phyloP scores from a whole-genome alignment of 164 flowering plant species.

The Macadamia integrifolia region DNA sequence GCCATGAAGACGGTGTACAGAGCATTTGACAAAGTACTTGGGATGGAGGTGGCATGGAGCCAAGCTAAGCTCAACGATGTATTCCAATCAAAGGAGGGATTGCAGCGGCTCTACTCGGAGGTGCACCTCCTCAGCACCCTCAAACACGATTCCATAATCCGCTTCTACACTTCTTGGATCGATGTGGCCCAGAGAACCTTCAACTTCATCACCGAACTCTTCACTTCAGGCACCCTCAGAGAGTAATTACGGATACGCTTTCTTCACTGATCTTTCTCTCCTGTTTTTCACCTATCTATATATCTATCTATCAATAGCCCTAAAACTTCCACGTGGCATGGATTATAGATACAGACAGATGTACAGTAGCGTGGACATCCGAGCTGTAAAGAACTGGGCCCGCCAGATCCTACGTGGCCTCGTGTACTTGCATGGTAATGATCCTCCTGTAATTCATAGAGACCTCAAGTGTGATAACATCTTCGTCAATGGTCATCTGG shows the following conservation, averaged over 20 bases:
- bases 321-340: not conserved
- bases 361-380: slow-evolving; percentile 49
- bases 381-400: slow-evolving; percentile 84
- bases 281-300: not conserved
- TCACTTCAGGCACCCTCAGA: slow-evolving; percentile 90
- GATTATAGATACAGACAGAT: slow-evolving; percentile 58
- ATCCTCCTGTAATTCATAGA: slow-evolving; percentile 90
- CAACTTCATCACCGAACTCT: slow-evolving; percentile 95
- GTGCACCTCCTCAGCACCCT: slow-evolving; percentile 83
- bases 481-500: slow-evolving; percentile 92
- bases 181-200: slow-evolving; percentile 54
- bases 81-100: slow-evolving; percentile 57
- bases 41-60: slow-evolving; percentile 94
- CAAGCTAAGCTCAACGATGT: slow-evolving; percentile 57
- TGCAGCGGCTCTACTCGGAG: slow-evolving; percentile 74
- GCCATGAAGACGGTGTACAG: slow-evolving; percentile 78
- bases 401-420: slow-evolving; percentile 82
- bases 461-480: slow-evolving; percentile 96
- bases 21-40: slow-evolving; percentile 73
- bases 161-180: slow-evolving; percentile 66
- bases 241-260: slow-evolving; percentile 36
- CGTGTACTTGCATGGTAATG: slow-evolving; percentile 66
- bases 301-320: not conserved
- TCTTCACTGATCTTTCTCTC: not conserved
- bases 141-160: slow-evolving; percentile 62